Conservation (phyloP, 306 rosid genomes). For the Medicago lupulina region DNA sequence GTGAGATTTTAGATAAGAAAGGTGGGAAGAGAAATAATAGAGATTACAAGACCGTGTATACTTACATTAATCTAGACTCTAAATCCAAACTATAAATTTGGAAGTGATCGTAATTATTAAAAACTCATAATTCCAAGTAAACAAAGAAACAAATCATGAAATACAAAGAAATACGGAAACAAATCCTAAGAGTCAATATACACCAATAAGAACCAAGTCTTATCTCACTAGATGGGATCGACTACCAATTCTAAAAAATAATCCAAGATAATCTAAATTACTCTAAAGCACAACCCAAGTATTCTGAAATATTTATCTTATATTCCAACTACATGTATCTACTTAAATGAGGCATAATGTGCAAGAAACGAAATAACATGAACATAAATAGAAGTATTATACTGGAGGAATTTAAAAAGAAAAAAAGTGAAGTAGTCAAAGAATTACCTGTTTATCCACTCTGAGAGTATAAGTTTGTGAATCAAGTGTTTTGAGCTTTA, state of each 20-base stretch:
- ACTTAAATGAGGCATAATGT: not conserved
- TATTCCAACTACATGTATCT: slow-evolving; percentile 1
- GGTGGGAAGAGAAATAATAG: too few species aligned
- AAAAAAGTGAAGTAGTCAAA: not conserved
- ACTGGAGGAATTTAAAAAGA: slow-evolving; percentile 17
- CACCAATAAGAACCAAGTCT: too few species aligned
- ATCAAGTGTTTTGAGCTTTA: slow-evolving; percentile 92
- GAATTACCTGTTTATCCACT: slow-evolving; percentile 93
- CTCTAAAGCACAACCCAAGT: slow-evolving; percentile 7
- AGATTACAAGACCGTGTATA: too few species aligned
- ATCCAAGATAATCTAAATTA: slow-evolving; percentile 1
- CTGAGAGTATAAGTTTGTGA: slow-evolving; percentile 87
- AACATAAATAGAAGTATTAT: slow-evolving; percentile 1
- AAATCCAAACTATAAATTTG: too few species aligned
- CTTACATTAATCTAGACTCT: too few species aligned
- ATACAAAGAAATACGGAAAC: not conserved
- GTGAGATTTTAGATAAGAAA: too few species aligned
- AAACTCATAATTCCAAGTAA: not conserved
- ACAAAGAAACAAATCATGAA: not conserved
- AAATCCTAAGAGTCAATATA: not conserved
- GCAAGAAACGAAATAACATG: slow-evolving; percentile 36
- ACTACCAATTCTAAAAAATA: too few species aligned
- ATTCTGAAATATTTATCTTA: not conserved
- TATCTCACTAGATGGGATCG: too few species aligned
- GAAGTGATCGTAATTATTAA: not conserved